phyloP scores from a whole-genome alignment of 768 basidiomycete genomes.

The Auricularia sp. region DNA sequence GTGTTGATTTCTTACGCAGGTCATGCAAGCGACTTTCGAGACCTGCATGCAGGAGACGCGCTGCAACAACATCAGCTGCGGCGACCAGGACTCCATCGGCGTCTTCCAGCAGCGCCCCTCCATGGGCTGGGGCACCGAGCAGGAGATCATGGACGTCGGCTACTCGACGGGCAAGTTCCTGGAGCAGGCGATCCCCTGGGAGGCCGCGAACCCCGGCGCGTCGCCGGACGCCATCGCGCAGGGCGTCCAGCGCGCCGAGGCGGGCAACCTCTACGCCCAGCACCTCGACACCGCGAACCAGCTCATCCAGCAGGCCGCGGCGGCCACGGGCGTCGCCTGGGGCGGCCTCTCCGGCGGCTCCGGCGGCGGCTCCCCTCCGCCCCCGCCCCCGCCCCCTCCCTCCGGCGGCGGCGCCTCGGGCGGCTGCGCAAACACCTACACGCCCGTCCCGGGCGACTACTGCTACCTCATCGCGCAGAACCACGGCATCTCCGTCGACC shows the following conservation, averaged over 20 bases:
- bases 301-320: neutral
- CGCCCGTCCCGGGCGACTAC: neutral
- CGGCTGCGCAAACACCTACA: neutral
- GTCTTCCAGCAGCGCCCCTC: conserved; percentile 1
- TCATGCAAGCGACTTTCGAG: neutral
- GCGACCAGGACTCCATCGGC: neutral
- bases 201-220: neutral
- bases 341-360: no score
- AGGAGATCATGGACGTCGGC: neutral
- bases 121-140: neutral
- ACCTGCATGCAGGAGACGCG: conserved; percentile 1
- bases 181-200: neutral
- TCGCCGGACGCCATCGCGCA: neutral
- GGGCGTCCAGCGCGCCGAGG: conserved; percentile 1
- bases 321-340: neutral
- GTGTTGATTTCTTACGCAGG: neutral
- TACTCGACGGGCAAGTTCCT: neutral
- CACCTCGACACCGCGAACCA: neutral
- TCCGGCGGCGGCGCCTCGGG: neutral
- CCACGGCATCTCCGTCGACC: neutral
- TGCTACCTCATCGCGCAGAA: neutral
- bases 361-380: neutral
- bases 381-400: neutral
- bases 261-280: neutral
- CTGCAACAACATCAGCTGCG: conserved; percentile 1